Evolutionary conservation across 129 eudicot species (phyloP), one percentile per base, ranked within the genome.

Genomic region (Gnaphalium uliginosum): DNA sequence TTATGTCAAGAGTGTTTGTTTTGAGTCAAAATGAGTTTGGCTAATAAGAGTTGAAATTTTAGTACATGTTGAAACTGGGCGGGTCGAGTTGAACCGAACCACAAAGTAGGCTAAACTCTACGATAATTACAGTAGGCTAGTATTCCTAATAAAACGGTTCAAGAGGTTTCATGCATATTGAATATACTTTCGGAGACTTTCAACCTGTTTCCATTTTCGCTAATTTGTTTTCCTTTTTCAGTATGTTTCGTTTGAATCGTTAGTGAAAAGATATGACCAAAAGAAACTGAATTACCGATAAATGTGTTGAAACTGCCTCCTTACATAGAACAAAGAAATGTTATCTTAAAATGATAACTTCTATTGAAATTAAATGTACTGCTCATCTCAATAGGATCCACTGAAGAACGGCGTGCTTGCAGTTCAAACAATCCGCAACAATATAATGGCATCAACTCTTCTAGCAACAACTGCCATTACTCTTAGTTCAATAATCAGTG

Each of bases 341-440:
- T 15, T 32, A 29, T 18, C 21, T 5, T 29, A 8, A 32, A 65
- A 23, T 9, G 54, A 21, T 35, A 37, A 19, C 50, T 32, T 39
- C 17, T 1, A 39, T 39, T 39, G n/a, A 5, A 22, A 67, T 67
- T 17, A 67, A 39, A 21, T 39, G 0, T 33, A 2, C n/a, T 22
- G 29, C 24, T 41, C 19, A 1, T 69, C 3, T 60, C 51, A 56
- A 26, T 85, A 92, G 95, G 96, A 92, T 69, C 96, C 96, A 10
- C 73, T 86, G 4, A 93, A 90, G 79, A 93, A 93, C 23, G 95
- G 98, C 0, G 88, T 85, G 13, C 29, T 93, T 60, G 90, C 86
- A 9, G 90, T 93, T 53, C 98, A 93, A 86, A 89, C 98, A 6
- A 71, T 93, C 25, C 92, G 96, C 59, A 93, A 93, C 92, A 93